Base-by-base conservation (phyloP, 306 rosid genomes). In the Cucurbita maxima region DNA sequence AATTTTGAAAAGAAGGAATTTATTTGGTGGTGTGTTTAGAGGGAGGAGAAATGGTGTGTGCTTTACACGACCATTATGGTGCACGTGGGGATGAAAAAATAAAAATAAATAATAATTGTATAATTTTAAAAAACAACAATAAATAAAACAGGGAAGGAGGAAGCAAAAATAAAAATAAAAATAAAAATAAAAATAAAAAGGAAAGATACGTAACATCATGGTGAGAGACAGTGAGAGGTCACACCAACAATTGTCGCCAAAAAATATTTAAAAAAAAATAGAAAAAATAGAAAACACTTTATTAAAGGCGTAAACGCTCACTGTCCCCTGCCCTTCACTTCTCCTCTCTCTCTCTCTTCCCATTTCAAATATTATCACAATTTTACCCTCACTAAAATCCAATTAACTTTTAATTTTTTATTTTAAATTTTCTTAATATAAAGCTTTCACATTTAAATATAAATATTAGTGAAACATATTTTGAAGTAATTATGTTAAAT, bases 181-280 rank as follows among this genome's bases (percentile, higher is more conserved):
- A 13, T 30, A 12, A 0, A 36, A 41, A 10, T 2, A 10, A 18
- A 41, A 10, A 38, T 8, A 16, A 18, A 9, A n/a, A 40, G 6
- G 73, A 67, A 45, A 67, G 73, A 67, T 19, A 67, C 73, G 73
- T 67, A 67, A 67, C 84, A 72, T 58, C 55, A 78, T 83, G 83
- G 38, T 38, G 48, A 78, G 77, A 76, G 86, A 75, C 80, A 81
- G 38, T 78, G 90, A 85, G 72, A 81, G 74, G 83, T 77, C 86
- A 85, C 83, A 80, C 81, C 81, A 74, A 70, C 57, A 76, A 69
- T 75, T 84, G 88, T 84, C 85, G 80, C 80, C 9, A 71, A 51
- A 71, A 10, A 11, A 44, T 45, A 20, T 8, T 3, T 6, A 44
- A 8, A 16, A 15, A 59, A 11, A 44, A 48, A 68, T 44, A 38